Evolutionary conservation across 768 basidiomycete genomes (phyloP).

Genomic region (Auriscalpium orientale): DNA sequence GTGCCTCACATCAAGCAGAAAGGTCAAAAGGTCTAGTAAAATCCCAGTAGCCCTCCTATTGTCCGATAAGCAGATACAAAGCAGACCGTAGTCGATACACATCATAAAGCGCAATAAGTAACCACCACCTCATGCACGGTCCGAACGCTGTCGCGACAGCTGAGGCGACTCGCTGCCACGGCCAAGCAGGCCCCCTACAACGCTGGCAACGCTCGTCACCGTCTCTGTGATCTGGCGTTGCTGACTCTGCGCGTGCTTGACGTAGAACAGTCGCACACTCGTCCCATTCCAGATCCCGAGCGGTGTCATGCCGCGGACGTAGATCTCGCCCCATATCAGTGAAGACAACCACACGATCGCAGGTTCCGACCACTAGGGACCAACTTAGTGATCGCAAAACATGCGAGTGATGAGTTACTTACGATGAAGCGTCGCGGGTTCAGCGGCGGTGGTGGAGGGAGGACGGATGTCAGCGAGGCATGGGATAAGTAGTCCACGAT

Average conservation of each 20-base stretch:
- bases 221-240: slow-evolving; percentile 70
- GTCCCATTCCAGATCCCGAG: slow-evolving; percentile 89
- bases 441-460: slow-evolving; percentile 63
- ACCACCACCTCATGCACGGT: neutral
- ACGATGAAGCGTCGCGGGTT: slow-evolving; percentile 72
- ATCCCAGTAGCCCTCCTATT: too few species aligned
- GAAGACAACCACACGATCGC: slow-evolving; percentile 90
- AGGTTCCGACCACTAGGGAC: slow-evolving; percentile 81
- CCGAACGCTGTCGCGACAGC: slow-evolving; percentile 13
- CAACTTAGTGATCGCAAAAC: slow-evolving; percentile 3
- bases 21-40: too few species aligned
- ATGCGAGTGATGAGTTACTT: slow-evolving; percentile 20
- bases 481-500: slow-evolving; percentile 71
- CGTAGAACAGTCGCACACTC: slow-evolving; percentile 82
- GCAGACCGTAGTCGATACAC: too few species aligned
- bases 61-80: too few species aligned
- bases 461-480: slow-evolving; percentile 59
- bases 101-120: neutral
- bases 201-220: slow-evolving; percentile 73
- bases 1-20: too few species aligned
- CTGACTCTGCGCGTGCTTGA: slow-evolving; percentile 73
- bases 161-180: slow-evolving; percentile 19
- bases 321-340: slow-evolving; percentile 92
- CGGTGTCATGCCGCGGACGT: slow-evolving; percentile 81
- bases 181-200: slow-evolving; percentile 71